Evolutionary conservation across 108 stramenopile species (phyloP).

Genomic region (Fragilaria crotonensis): DNA sequence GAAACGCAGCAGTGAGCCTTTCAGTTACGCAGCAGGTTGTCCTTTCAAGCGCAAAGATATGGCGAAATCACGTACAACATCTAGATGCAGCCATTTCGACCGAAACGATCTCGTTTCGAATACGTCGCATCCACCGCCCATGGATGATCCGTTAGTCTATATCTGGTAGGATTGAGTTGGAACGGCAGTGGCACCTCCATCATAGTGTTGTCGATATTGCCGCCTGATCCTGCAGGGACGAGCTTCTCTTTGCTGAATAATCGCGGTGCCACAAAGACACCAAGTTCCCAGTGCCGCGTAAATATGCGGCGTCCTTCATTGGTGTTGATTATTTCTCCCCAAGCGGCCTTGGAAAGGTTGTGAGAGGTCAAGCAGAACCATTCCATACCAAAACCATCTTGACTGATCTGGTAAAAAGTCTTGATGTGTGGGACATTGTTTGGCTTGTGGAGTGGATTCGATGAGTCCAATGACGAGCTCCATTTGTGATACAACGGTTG

Average conservation of each 20-base stretch:
- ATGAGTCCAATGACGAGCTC: conserved; percentile 15
- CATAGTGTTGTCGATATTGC: neutral
- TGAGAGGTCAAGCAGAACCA: conserved; percentile 61
- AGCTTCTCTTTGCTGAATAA: conserved; percentile 20
- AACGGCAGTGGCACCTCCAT: conserved; percentile 31
- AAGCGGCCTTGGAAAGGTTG: conserved; percentile 72
- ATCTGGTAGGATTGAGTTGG: conserved; percentile 14
- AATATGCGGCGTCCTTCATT: conserved; percentile 24
- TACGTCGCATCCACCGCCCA: conserved; percentile 26
- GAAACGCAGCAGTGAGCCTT: no score
- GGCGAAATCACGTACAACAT: no score
- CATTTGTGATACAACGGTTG: conserved; percentile 39
- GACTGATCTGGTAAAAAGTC: conserved; percentile 44
- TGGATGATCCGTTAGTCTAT: conserved; percentile 20
- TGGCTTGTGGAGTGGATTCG: conserved; percentile 34
- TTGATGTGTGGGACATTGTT: conserved; percentile 67
- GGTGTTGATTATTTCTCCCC: conserved; percentile 56
- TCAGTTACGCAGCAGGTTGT: no score
- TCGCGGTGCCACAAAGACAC: conserved; percentile 52
- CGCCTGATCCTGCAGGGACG: neutral
- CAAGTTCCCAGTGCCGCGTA: conserved; percentile 66
- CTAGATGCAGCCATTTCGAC: neutral
- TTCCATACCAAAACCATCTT: conserved; percentile 20
- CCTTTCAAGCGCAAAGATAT: no score
- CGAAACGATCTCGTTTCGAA: conserved; percentile 7